Conservation (phyloP, 2,329 filamentous ascomycete genomes). For the Talaromyces sp. region DNA sequence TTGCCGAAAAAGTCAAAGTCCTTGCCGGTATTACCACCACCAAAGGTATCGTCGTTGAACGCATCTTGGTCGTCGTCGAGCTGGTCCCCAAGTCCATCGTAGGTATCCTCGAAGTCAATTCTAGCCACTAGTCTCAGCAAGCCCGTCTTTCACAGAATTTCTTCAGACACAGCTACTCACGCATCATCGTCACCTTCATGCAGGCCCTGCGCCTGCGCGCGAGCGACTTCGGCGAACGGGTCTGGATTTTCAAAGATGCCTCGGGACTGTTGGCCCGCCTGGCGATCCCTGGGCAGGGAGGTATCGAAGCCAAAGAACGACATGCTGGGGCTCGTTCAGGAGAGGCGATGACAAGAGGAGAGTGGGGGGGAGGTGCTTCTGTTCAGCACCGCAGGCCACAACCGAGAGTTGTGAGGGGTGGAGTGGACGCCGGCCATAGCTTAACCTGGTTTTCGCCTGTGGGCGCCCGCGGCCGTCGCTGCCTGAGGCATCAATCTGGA, state of each 20-base stretch:
- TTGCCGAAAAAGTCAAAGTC: constrained; percentile 97
- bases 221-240: constrained; percentile 78
- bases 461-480: neutral
- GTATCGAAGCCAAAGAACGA: constrained; percentile 90
- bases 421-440: constrained; percentile 1
- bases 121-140: constrained; percentile 33
- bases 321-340: constrained; percentile 48
- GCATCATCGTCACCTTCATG: constrained; percentile 51
- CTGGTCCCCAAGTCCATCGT: constrained; percentile 87
- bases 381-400: constrained; percentile 6
- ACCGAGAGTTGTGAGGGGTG: neutral
- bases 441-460: constrained; percentile 1
- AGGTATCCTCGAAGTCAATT: constrained; percentile 92
- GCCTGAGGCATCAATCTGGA: neutral
- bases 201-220: constrained; percentile 42
- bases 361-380: constrained; percentile 7
- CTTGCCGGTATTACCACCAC: constrained; percentile 57
- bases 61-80: constrained; percentile 89
- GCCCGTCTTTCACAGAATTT: neutral
- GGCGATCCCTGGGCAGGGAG: constrained; percentile 59
- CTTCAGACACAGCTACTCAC: constrained; percentile 33
- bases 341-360: constrained; percentile 13
- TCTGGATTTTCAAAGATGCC: constrained; percentile 75
- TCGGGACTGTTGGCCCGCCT: constrained; percentile 65
- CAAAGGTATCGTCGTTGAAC: constrained; percentile 97